Evolutionary conservation across 768 basidiomycete genomes (phyloP).

Genomic region (Psilocybe subaeruginosa): DNA sequence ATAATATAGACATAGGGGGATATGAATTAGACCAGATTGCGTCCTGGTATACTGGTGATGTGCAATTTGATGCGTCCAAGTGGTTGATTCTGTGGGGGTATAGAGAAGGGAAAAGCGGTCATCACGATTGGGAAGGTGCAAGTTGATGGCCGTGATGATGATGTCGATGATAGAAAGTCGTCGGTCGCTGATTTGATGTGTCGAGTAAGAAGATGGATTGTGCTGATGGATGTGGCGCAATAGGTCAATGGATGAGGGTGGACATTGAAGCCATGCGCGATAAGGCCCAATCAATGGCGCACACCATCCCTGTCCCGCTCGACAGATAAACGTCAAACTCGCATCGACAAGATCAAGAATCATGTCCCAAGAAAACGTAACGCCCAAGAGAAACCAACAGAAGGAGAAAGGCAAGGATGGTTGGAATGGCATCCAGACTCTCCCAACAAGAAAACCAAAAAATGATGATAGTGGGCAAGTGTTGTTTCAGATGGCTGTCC

Average conservation of each 20-base stretch:
- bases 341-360: neutral
- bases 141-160: neutral
- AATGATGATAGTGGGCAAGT: neutral
- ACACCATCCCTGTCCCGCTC: neutral
- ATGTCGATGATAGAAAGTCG: neutral
- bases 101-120: neutral
- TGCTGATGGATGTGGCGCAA: neutral
- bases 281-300: neutral
- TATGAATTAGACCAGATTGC: neutral
- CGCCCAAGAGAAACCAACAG: neutral
- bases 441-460: neutral
- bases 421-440: neutral
- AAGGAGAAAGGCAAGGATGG: neutral
- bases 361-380: neutral
- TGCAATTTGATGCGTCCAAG: neutral
- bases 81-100: neutral
- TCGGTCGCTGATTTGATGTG: neutral
- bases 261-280: neutral
- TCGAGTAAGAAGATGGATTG: neutral
- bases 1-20: neutral
- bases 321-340: neutral
- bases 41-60: neutral
- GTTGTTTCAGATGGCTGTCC: constrained; percentile 4
- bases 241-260: neutral
- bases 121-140: too few species aligned